Evolutionary conservation across 1,284 basidiomycete genomes (phyloP).

Genomic region (Malassezia caprae): DNA sequence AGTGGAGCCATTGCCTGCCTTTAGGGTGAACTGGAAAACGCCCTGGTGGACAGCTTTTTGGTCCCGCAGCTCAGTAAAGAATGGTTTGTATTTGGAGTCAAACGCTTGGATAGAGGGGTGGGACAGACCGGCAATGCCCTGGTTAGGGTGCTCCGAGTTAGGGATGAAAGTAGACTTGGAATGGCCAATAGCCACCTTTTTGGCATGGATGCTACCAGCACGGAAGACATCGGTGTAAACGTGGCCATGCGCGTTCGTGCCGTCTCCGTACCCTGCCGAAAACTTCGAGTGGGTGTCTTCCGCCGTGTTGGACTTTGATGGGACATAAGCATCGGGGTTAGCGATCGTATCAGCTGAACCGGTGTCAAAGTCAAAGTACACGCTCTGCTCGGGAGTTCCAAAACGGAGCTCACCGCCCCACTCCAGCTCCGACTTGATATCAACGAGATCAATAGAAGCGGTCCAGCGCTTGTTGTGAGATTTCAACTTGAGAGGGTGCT

Average conservation of each 20-base stretch:
- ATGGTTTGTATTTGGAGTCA: slow-evolving; percentile 26
- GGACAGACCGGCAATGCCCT: slow-evolving; percentile 48
- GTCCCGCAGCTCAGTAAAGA: slow-evolving; percentile 24
- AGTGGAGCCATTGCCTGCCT: slow-evolving; percentile 50
- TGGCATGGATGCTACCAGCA: slow-evolving; percentile 47
- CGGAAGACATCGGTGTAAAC: slow-evolving; percentile 54
- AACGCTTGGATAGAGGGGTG: slow-evolving; percentile 27
- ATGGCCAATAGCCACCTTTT: slow-evolving; percentile 45
- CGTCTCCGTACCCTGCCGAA: slow-evolving; percentile 55
- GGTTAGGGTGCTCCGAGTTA: slow-evolving; percentile 20
- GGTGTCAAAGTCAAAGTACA: slow-evolving; percentile 41
- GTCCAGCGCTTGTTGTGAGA: slow-evolving; percentile 5
- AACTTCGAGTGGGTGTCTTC: slow-evolving; percentile 48
- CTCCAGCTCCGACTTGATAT: slow-evolving; percentile 22
- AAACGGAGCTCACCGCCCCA: slow-evolving; percentile 38
- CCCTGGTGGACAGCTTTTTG: slow-evolving; percentile 27
- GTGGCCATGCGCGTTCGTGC: slow-evolving; percentile 54
- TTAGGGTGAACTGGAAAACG: slow-evolving; percentile 54
- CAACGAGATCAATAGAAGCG: slow-evolving; percentile 28
- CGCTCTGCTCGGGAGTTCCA: slow-evolving; percentile 24
- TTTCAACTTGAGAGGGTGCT: slow-evolving; percentile 17
- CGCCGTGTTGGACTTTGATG: slow-evolving; percentile 25
- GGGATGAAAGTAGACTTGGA: slow-evolving; percentile 18
- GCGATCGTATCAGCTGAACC: slow-evolving; percentile 38
- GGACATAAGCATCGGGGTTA: slow-evolving; percentile 28